Evolutionary conservation across 805 yeast species (phyloP).

Genomic region (Wickerhamiella galacta): DNA sequence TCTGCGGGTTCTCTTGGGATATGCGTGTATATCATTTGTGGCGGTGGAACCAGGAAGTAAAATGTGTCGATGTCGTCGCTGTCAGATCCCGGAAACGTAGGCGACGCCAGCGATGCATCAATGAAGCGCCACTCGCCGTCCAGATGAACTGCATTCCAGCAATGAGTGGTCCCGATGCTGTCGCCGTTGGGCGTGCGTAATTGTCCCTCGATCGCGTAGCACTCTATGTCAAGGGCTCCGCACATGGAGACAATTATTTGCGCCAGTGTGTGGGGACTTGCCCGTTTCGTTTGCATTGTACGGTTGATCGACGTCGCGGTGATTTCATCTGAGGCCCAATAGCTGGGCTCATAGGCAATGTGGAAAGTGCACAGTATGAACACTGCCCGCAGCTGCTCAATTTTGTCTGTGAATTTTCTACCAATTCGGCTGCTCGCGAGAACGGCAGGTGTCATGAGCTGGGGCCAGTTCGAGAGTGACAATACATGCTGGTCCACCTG

Average conservation of each 20-base stretch:
- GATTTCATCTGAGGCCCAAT: conserved; percentile 13
- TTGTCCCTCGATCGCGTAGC: conserved; percentile 69
- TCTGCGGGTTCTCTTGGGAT: conserved; percentile 62
- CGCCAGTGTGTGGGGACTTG: conserved; percentile 56
- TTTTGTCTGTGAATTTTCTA: conserved; percentile 32
- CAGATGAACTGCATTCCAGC: conserved; percentile 70
- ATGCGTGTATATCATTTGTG: conserved; percentile 64
- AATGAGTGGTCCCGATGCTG: conserved; percentile 34
- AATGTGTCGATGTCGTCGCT: conserved; percentile 33
- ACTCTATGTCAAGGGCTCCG: conserved; percentile 47
- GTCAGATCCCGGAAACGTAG: conserved; percentile 34
- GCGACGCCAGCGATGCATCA: conserved; percentile 54
- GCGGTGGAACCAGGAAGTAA: conserved; percentile 67
- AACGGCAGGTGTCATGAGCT: conserved; percentile 33
- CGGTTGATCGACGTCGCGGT: conserved; percentile 11
- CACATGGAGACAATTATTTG: conserved; percentile 61
- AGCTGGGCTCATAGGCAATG: conserved; percentile 28
- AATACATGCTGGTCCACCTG: conserved; percentile 18
- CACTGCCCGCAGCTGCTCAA: conserved; percentile 50
- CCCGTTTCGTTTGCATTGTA: conserved; percentile 31
- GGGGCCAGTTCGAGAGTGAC: conserved; percentile 23
- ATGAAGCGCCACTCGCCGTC: conserved; percentile 67
- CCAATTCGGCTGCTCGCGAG: conserved; percentile 39
- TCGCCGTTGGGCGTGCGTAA: conserved; percentile 61
- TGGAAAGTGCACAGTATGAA: conserved; percentile 46